Evolutionary conservation across 306 rosid genomes (phyloP).

Genomic region (apple (Malus domestica)): ASM211411v1 NC_041795.1:19743501-19744000

Average conservation of each 20-base stretch:
- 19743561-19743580: neutral
- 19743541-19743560: neutral
- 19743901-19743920: neutral
- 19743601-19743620: neutral
- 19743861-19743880: neutral
- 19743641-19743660: neutral
- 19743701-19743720: neutral
- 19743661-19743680: too few relatives aligned
- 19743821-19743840: too few relatives aligned
- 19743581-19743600: neutral
- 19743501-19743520: neutral
- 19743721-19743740: too few relatives aligned
- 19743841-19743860: too few relatives aligned
- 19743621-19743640: neutral
- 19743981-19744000: too few relatives aligned
- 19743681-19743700: neutral
- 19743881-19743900: neutral
- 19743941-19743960: too few relatives aligned
- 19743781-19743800: too few relatives aligned
- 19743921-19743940: too few relatives aligned
- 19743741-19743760: too few relatives aligned
- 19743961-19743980: too few relatives aligned
- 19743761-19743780: too few relatives aligned
- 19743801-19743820: too few relatives aligned
- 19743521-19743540: neutral